A percentile compares a stretch with the other conserved stretches of the same genome.
These are phyloP conservation scores for Picochlorum sp. DNA, from an alignment of 139 green algal species.

Conservation along the genomic window DNA sequence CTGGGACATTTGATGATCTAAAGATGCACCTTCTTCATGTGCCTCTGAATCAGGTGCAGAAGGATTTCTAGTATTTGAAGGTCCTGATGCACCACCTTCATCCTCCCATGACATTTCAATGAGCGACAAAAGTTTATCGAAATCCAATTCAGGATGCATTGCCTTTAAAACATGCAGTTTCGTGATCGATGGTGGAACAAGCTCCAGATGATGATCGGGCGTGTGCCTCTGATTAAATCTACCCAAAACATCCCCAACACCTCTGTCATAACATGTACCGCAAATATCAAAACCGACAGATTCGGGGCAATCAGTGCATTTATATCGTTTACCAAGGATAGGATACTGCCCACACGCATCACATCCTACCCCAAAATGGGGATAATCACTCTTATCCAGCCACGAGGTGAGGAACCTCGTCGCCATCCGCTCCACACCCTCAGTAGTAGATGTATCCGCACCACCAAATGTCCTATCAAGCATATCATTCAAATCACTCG, in stretches of 20 bases:
- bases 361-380: conserved; percentile 27
- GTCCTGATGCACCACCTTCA: conserved; percentile 3
- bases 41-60: neutral
- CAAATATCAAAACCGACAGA: conserved; percentile 43
- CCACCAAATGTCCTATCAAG: too few species aligned
- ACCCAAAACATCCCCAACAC: conserved; percentile 1
- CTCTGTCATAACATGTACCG: conserved; percentile 23
- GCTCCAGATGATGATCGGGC: conserved; percentile 31
- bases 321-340: conserved; percentile 28
- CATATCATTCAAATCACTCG: too few species aligned
- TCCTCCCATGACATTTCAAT: conserved; percentile 20
- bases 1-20: neutral
- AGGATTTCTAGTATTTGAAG: neutral
- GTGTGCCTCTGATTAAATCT: conserved; percentile 43
- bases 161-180: conserved; percentile 39
- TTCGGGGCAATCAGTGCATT: conserved; percentile 26
- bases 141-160: conserved; percentile 35
- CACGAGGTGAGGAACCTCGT: neutral
- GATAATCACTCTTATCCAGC: conserved; percentile 7
- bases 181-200: conserved; percentile 7
- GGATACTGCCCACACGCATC: conserved; percentile 36
- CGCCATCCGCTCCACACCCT: neutral
- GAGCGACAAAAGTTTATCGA: conserved; percentile 32
- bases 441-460: neutral
- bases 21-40: neutral